phyloP scores from a whole-genome alignment of 768 basidiomycete genomes.

The Tulasnella calospora region DNA sequence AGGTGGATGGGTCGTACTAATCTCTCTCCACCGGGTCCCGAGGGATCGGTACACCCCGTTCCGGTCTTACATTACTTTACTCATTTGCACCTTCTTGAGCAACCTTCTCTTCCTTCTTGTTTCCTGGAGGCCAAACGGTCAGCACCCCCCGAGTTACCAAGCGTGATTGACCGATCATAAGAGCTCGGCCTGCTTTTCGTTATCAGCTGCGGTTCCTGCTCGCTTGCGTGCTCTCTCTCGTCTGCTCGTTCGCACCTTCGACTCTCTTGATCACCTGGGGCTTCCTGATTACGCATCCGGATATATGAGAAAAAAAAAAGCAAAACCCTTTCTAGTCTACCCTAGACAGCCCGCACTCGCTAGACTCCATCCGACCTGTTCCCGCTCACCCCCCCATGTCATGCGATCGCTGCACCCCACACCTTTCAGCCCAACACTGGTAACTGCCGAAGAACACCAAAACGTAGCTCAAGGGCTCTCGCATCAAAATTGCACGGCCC shows the following conservation, averaged over 20 bases:
- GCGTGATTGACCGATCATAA: neutral
- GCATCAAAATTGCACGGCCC: neutral
- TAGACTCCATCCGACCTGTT: neutral
- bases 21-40: neutral
- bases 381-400: neutral
- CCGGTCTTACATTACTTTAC: neutral
- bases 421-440: neutral
- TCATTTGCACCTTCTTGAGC: neutral
- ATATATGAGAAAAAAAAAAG: neutral
- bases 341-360: neutral
- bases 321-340: too few relatives aligned
- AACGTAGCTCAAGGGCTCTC: neutral
- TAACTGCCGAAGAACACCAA: neutral
- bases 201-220: neutral
- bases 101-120: neutral
- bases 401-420: neutral
- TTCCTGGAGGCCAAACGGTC: neutral
- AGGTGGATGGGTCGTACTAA: neutral
- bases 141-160: neutral
- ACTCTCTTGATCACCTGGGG: neutral
- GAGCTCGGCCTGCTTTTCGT: neutral
- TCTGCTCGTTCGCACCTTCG: too few relatives aligned
- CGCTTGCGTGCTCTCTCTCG: neutral
- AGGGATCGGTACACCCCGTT: neutral
- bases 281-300: neutral